Percentiles rank a stretch among this genome's conserved stretches.
Conservation (phyloP, 2,329 filamentous ascomycete species). For the Dactylellina leptospora region DNA sequence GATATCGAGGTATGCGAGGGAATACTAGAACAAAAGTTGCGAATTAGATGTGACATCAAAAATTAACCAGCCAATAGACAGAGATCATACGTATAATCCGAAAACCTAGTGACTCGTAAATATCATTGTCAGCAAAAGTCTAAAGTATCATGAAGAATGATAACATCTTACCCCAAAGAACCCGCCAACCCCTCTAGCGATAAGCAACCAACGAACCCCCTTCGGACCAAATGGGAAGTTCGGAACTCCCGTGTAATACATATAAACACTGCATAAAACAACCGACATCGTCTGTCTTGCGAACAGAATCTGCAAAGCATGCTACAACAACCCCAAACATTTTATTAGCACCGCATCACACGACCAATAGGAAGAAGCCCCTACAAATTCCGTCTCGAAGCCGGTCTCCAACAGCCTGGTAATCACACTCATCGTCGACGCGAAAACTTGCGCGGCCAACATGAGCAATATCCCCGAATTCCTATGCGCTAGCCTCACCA, state of each 20-base stretch:
- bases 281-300: constrained; percentile 79
- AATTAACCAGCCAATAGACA: background rate
- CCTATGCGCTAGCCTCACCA: constrained; percentile 12
- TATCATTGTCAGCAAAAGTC: background rate
- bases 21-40: constrained; percentile 61
- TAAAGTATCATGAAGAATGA: background rate
- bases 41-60: constrained; percentile 28
- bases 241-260: constrained; percentile 74
- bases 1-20: constrained; percentile 79
- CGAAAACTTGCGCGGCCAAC: constrained; percentile 47
- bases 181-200: constrained; percentile 74
- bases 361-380: background rate
- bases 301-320: constrained; percentile 86
- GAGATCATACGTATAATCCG: constrained; percentile 58
- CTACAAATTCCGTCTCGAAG: constrained; percentile 51
- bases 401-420: constrained; percentile 44
- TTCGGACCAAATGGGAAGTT: constrained; percentile 75
- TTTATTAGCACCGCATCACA: constrained; percentile 14
- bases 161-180: constrained; percentile 44
- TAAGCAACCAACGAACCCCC: constrained; percentile 73
- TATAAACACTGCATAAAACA: constrained; percentile 73
- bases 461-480: constrained; percentile 50
- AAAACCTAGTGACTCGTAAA: constrained; percentile 52
- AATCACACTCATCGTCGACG: constrained; percentile 47
- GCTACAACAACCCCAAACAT: constrained; percentile 66